Base-by-base conservation (phyloP, 805 yeast species). In the Candida jianshihensis region DNA sequence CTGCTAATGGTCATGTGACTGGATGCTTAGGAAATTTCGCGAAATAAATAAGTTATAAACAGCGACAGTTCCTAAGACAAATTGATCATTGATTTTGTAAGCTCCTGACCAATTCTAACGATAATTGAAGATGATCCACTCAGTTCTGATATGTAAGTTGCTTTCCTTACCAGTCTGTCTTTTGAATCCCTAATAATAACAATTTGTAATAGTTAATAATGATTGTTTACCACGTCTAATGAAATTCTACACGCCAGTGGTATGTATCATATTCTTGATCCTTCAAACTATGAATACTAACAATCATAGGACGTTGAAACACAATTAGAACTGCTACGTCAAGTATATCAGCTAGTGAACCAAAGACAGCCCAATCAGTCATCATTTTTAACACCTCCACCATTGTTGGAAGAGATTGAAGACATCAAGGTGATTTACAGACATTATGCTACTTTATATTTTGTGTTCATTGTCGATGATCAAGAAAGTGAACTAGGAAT, bases 401-500 rank as follows among this genome's bases (percentile, higher is more conserved):
- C 94, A 8, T 64, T 84, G 19, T 42, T 71, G 41, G 59, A 75
- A 50, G 78, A 78, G 38, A 57, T 75, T 38, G 86, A 80, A 10
- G 86, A 78, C 43, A 82, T 90, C 46, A 80, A 86, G 43, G 95
- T 92, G 33, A 90, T 92, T 24, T 92, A 90, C 61, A 71, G 96
- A 42, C 94, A 87, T 53, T 92, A 89, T 53, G 97, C 97, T 11
- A 89, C 97, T 1, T 65, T 92, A n/a, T 90, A 85, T 59, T 92
- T 92, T 64, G 96, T 94, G 20, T 88, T 92, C 54, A 78, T 92
- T 28, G 97, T 90, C 11, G 98, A 92, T 60, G 92, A 84, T 43
- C 97, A 89, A 56, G 98, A 92, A 59, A 78, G 89, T 20, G 97
- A 92, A 59, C 68, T 92, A 28, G 97, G 97, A 2, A 90, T 90